Evolutionary conservation across 2,329 filamentous ascomycete genomes (phyloP), one percentile per base, ranked within the genome.

Genomic region (Hypomyces rosellus): DNA sequence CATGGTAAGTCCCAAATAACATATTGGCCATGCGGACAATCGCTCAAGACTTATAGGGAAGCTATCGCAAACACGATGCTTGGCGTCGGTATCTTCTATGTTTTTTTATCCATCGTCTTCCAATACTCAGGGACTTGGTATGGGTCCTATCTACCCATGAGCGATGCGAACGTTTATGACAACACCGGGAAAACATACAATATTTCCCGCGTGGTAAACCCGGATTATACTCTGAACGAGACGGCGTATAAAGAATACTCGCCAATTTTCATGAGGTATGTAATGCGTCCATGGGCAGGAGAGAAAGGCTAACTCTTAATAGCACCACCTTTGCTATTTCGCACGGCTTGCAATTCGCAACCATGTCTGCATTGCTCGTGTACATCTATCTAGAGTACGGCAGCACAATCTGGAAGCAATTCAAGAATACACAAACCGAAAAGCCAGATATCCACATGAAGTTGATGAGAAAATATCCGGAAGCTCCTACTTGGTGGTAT

Each of bases 1-100:
- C 85, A 5, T 89, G 84, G 78, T 80, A 62, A 52, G 74, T 62
- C 13, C 11, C 25, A 8, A 13, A 7, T 20, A 16, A 6, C 4
- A 36, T 9, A 38, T 38, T n/a, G 3, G 3, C 6, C n/a, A 3
- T n/a, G 16, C 13, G 36, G 13, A 38, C 4, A 9, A 38, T 16
- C 16, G 3, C 36, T 38, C 16, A 16, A n/a, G 33, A 22, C 3
- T 15, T 14, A 7, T 16, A 78, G 76, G 82, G 80, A 84, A 62
- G 85, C 84, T 8, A 88, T 88, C 55, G 84, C 81, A 51, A 89
- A 89, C 61, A 87, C 83, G 0, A 64, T 86, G 38, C 79, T 88
- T 34, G 85, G 85, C 14, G 78, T 88, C 25, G 71, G 86, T 1
- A 22, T 77, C 1, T 88, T 86, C 61, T 87, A 81, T 61, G 75